Percentiles rank a stretch among this genome's conserved stretches.
phyloP scores from a whole-genome alignment of 169 alveolate species.

The Neospora caninum region DNA sequence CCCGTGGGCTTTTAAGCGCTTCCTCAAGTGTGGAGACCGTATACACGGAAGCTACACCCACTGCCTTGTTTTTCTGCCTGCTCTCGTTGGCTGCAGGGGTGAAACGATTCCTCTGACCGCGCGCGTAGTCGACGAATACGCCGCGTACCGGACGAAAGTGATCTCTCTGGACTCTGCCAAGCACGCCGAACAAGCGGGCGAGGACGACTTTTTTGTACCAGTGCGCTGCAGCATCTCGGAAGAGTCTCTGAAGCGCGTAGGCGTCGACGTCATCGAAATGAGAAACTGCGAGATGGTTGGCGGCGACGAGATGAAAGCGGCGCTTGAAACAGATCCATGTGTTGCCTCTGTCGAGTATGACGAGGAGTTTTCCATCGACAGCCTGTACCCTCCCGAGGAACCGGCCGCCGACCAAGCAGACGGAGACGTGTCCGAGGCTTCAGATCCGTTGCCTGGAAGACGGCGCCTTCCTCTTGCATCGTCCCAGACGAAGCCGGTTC shows the following conservation, averaged over 20 bases:
- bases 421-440: neutral
- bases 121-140: neutral
- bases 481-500: neutral
- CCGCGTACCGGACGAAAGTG: constrained; percentile 23
- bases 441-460: neutral
- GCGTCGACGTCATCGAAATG: constrained; percentile 6
- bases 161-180: neutral
- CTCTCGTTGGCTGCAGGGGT: neutral
- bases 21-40: too few species aligned
- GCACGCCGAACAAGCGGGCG: neutral
- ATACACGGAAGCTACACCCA: neutral
- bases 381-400: neutral
- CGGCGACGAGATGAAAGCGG: neutral
- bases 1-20: too few species aligned
- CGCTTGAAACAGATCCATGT: constrained; percentile 25
- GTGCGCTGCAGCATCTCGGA: constrained; percentile 33
- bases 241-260: constrained; percentile 33
- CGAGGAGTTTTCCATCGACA: constrained; percentile 1
- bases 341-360: constrained; percentile 39
- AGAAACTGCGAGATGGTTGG: neutral
- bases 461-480: neutral
- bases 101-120: neutral
- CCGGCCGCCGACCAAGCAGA: neutral
- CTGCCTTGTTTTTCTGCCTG: neutral
- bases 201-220: neutral